A percentile compares a stretch with the other conserved stretches of the same genome.
Conservation (phyloP, 2,329 filamentous ascomycete species). For the Ophiocordyceps camponoti-saundersi region DNA sequence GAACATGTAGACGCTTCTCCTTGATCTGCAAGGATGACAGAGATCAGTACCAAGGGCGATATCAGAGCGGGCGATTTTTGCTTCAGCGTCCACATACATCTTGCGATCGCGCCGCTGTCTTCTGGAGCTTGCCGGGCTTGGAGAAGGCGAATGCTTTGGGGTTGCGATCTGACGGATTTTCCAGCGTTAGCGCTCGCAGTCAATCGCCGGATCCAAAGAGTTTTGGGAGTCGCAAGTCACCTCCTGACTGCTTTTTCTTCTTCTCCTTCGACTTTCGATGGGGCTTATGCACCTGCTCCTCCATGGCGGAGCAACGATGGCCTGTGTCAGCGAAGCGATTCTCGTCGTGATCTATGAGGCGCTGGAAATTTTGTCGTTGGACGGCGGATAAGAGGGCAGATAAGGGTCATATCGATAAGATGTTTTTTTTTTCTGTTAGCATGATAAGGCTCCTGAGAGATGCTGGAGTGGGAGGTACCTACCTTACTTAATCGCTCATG, state of each 20-base stretch:
- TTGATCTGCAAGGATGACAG: conserved; percentile 43
- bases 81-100: conserved; percentile 40
- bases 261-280: conserved; percentile 83
- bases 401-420: background rate
- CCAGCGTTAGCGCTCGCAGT: conserved; percentile 6
- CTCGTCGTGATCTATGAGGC: background rate
- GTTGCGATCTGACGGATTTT: conserved; percentile 41
- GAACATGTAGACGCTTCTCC: conserved; percentile 92
- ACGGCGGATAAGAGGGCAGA: background rate
- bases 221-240: conserved; percentile 16
- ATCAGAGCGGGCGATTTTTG: background rate
- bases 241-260: conserved; percentile 49
- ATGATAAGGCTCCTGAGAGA: too few relatives aligned
- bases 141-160: conserved; percentile 82
- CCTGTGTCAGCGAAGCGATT: background rate
- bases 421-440: background rate
- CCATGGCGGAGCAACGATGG: conserved; percentile 32
- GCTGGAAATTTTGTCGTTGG: background rate
- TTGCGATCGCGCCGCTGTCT: conserved; percentile 54
- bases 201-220: background rate
- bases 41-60: background rate
- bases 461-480: too few relatives aligned
- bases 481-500: too few relatives aligned
- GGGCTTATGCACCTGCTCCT: conserved; percentile 68
- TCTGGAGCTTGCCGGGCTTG: conserved; percentile 64